phyloP scores from a whole-genome alignment of 2,329 filamentous ascomycete genomes.

The Colletotrichum sp. region DNA sequence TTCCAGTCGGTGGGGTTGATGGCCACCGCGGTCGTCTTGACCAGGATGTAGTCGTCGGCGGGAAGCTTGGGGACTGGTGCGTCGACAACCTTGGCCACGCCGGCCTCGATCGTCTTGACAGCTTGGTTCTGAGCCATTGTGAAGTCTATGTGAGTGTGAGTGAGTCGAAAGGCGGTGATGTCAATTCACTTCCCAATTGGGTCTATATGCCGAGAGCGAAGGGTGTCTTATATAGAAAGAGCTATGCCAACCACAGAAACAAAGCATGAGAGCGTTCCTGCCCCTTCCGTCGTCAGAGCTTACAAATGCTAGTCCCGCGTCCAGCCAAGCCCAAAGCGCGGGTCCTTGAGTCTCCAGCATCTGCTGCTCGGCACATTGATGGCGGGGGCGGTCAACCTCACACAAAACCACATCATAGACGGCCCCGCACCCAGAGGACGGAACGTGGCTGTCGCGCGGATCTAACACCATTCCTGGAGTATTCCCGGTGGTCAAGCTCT shows the following conservation, averaged over 20 bases:
- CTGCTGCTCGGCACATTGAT: not conserved
- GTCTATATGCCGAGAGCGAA: not conserved
- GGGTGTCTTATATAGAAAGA: not conserved
- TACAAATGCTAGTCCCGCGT: slow-evolving; percentile 7
- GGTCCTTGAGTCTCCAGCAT: not conserved
- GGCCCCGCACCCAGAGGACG: not conserved
- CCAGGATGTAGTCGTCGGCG: slow-evolving; percentile 34
- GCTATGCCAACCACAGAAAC: not conserved
- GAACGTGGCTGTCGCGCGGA: not conserved
- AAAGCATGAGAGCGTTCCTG: not conserved
- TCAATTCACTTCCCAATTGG: not conserved
- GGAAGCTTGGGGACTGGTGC: slow-evolving; percentile 23
- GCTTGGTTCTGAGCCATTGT: slow-evolving; percentile 21
- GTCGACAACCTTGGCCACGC: slow-evolving; percentile 34
- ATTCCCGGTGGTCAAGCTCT: not conserved
- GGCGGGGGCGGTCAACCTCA: not conserved
- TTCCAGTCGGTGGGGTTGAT: slow-evolving; percentile 44
- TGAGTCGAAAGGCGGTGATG: not conserved
- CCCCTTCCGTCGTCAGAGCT: slow-evolving; percentile 7
- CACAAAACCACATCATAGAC: not conserved
- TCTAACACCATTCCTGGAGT: not conserved
- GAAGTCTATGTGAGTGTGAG: not conserved
- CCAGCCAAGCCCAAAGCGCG: not conserved
- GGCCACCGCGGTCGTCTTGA: slow-evolving; percentile 38
- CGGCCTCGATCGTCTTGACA: slow-evolving; percentile 18